Base-by-base conservation (phyloP, 805 yeast species). In the Saturnispora galanensis region DNA sequence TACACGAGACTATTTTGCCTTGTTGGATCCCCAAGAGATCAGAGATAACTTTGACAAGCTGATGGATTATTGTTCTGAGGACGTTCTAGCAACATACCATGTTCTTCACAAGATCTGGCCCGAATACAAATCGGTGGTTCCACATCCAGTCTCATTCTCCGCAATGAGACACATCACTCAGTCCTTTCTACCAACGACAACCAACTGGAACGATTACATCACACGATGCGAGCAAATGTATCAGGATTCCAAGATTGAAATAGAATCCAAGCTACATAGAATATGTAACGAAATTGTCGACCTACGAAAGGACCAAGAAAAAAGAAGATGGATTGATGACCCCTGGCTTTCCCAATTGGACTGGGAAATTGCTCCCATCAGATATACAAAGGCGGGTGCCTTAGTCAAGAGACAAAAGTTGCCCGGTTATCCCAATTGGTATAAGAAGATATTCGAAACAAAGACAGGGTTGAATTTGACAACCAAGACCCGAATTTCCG, bases 401-500 rank as follows among this genome's bases (percentile, higher is more conserved):
- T 84, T 86, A 1, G 71, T 67, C 18, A 84, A 85, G 44, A 77
- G 74, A 21, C 95, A 86, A 60, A 87, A 76, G 53, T 57, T 86
- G 39, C 94, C 95, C 0, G 97, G 96, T 0, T 86, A 72, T 54
- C 99, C 99, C 0, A 82, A 82, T 52, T 93, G 99, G 99, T 94
- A 85, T 60, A 75, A 83, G 48, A 79, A 77, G 21, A 56, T 76
- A 32, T 64, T 68, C 49, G 69, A 65, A 36, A 60, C 66, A 16
- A 56, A 53, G 11, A 38, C 41, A 10, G 50, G 54, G 18, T 50
- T 86, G 55, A 75, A 69, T 32, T 62, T 93, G 11, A 77, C 93
- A 0, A 75, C 84, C 1, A 73, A 86, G 44, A 71, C 95, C 0
- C 68, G 97, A 51, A 66, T 79, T 4, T 76, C 95, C 0, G 90